Evolutionary conservation across 2,329 filamentous ascomycete genomes (phyloP).

Genomic region (Penicillium sp.): DNA sequence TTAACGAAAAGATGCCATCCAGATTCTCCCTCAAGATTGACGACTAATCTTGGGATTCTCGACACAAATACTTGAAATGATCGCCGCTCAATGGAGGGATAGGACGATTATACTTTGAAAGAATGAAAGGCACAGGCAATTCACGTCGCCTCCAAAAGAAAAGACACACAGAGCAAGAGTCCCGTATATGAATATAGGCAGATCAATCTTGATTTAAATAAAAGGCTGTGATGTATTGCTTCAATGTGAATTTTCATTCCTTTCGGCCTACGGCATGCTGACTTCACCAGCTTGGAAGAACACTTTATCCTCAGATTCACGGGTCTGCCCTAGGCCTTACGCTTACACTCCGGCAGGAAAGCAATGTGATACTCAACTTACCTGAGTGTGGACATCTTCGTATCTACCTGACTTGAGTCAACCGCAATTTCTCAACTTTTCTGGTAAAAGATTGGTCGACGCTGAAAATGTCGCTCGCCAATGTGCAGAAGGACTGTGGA

Average conservation of each 20-base stretch:
- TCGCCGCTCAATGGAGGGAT: conserved; percentile 33
- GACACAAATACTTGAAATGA: conserved; percentile 19
- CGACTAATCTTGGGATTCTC: background rate
- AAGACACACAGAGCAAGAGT: conserved; percentile 46
- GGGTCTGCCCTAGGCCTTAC: conserved; percentile 18
- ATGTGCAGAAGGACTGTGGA: conserved; percentile 46
- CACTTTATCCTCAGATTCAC: conserved; percentile 32
- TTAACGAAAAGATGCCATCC: conserved; percentile 6
- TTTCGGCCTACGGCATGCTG: background rate
- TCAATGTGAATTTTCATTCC: conserved; percentile 22
- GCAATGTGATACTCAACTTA: conserved; percentile 4
- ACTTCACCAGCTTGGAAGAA: conserved; percentile 27
- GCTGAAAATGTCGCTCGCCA: conserved; percentile 48
- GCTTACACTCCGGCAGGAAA: conserved; percentile 7
- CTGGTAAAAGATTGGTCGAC: conserved; percentile 46
- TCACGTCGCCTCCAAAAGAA: conserved; percentile 46
- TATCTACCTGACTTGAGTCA: background rate
- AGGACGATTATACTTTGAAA: conserved; percentile 28
- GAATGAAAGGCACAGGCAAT: conserved; percentile 12
- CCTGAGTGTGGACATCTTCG: conserved; percentile 13
- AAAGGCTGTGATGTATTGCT: conserved; percentile 40
- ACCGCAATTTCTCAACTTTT: background rate
- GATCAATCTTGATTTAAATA: conserved; percentile 46
- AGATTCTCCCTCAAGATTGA: background rate
- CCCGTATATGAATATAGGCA: conserved; percentile 48